Evolutionary conservation across 2,329 filamentous ascomycete species (phyloP).

Genomic region (Aspergillus calidoustus): DNA sequence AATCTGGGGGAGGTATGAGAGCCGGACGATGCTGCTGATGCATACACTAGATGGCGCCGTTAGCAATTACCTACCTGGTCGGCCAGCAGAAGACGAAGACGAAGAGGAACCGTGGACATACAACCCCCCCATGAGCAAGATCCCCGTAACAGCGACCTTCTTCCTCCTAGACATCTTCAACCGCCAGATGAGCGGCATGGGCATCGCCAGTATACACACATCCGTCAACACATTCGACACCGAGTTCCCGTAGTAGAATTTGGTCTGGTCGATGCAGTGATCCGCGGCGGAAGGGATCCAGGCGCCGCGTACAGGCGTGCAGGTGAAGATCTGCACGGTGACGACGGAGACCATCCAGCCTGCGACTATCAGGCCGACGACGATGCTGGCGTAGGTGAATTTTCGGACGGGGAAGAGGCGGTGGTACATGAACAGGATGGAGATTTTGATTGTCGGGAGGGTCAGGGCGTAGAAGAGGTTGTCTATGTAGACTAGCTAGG

Average conservation of each 20-base stretch:
- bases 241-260: conserved; percentile 32
- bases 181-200: conserved; percentile 32
- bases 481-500: too few relatives aligned
- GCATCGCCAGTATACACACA: conserved; percentile 32
- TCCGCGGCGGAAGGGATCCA: conserved; percentile 31
- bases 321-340: conserved; percentile 29
- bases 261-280: conserved; percentile 30
- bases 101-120: not conserved
- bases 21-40: too few relatives aligned
- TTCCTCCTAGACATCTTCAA: conserved; percentile 22
- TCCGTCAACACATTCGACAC: conserved; percentile 39
- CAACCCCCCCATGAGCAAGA: conserved; percentile 4
- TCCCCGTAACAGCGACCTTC: not conserved
- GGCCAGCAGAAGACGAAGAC: too few relatives aligned
- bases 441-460: conserved; percentile 29
- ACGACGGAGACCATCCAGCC: conserved; percentile 30
- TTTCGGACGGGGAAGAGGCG: conserved; percentile 30
- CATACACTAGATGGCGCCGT: too few relatives aligned
- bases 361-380: conserved; percentile 27
- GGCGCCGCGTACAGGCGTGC: conserved; percentile 31
- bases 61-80: too few relatives aligned
- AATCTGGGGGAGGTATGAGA: too few relatives aligned
- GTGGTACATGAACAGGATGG: conserved; percentile 35
- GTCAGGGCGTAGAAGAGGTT: not conserved
- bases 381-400: conserved; percentile 28